Evolutionary conservation across 2,329 filamentous ascomycete species (phyloP), one percentile per base, ranked within the genome.

Genomic region (Diaporthe australafricana): DNA sequence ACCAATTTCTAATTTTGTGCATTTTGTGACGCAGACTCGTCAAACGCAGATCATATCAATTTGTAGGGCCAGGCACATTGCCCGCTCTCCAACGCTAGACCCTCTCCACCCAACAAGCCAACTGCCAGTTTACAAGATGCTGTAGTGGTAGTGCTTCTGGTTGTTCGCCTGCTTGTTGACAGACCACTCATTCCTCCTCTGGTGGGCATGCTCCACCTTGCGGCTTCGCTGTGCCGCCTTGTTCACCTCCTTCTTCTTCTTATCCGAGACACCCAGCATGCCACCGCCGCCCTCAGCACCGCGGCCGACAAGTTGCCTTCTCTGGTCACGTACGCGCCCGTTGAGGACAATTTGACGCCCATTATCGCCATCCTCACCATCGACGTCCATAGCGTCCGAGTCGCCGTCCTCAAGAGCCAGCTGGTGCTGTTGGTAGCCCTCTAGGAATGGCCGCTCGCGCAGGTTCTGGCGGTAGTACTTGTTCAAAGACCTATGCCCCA

Each of bases 381-480:
- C 86, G 52, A 85, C 83, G 27, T 85, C 84, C 70, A 82, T 77
- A n/a, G 74, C 76, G 22, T 79, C 76, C 60, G 76, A 72, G 42
- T 78, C 74, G 32, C 69, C 73, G 32, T 75, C 80, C 74, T 92
- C 88, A 71, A 94, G 88, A 6, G 90, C 87, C 72, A 92, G 86
- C 20, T 72, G 73, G 42, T 71, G 71, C 76, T 90, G 91, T 76
- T 92, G 88, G 71, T 89, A 87, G 68, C 93, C 95, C 72, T 93
- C 92, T 0, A 91, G 84, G 2, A 93, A 91, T 2, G 95, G 95
- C 80, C 98, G 92, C 81, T 90, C 93, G 82, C 93, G 91, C 53
- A 99, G 87, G 83, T 98, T 98, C 84, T 99, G 96, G 72, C 94
- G 92, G 85, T 91, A 99, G 84, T 98, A 98, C 76, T 89, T 91